Conservation (phyloP, 805 yeast genomes). For the Starmerella tilneyi region DNA sequence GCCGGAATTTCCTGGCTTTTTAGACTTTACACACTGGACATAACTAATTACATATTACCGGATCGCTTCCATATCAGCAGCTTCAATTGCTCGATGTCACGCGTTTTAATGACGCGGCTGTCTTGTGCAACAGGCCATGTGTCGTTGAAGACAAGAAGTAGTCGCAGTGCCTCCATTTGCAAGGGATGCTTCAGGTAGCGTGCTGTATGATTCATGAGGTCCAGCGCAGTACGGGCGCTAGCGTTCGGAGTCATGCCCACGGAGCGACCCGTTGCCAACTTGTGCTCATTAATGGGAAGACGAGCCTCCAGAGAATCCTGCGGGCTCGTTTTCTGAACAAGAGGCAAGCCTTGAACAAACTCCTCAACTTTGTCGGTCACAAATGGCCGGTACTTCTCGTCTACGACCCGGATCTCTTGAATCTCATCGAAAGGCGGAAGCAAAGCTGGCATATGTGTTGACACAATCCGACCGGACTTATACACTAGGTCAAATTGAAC, state of each 20-base stretch:
- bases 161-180: background rate
- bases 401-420: conserved; percentile 2
- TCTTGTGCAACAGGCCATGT: conserved; percentile 3
- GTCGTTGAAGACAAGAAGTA: conserved; percentile 11
- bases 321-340: background rate
- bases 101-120: conserved; percentile 4
- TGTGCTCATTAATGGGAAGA: background rate
- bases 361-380: background rate
- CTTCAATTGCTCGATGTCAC: conserved; percentile 11
- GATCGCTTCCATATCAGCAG: conserved; percentile 3
- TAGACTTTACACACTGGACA: background rate
- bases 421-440: conserved; percentile 14
- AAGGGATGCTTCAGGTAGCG: background rate
- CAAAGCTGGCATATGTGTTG: conserved; percentile 7
- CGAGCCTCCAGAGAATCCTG: conserved; percentile 7
- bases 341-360: conserved; percentile 3
- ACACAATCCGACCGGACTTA: background rate
- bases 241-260: background rate
- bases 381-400: conserved; percentile 6
- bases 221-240: background rate
- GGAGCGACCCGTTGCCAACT: background rate
- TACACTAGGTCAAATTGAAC: conserved; percentile 37
- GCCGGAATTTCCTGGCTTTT: background rate
- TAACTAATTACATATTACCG: background rate
- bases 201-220: background rate